These are phyloP conservation scores for Penicillium digitatum DNA, from an alignment of 2,329 filamentous ascomycete species.

Conservation along the genomic window DNA sequence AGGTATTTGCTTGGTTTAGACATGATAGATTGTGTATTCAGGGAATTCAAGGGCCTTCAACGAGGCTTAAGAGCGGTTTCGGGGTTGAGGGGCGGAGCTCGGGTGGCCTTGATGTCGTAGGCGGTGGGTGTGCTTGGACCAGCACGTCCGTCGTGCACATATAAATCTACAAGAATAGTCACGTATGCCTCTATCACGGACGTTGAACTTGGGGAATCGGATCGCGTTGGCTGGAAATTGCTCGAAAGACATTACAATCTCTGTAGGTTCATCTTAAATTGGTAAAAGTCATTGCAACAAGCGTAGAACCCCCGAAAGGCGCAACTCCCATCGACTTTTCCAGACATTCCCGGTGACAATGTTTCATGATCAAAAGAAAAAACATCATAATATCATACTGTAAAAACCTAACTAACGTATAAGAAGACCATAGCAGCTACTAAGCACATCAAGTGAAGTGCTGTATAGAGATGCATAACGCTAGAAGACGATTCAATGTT, in stretches of 20 bases:
- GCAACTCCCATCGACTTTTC: background rate
- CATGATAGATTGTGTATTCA: constrained; percentile 29
- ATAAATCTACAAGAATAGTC: background rate
- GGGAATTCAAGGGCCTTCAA: constrained; percentile 7
- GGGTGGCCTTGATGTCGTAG: constrained; percentile 26
- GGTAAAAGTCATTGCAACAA: background rate
- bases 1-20: constrained; percentile 63
- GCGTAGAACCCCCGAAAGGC: background rate
- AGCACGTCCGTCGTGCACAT: background rate
- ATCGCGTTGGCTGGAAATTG: background rate
- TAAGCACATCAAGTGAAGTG: constrained; percentile 5
- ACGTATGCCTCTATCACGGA: background rate
- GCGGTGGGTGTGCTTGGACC: constrained; percentile 25
- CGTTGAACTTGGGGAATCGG: background rate
- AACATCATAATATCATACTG: constrained; percentile 1
- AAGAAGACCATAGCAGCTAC: background rate
- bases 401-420: background rate
- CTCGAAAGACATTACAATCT: background rate
- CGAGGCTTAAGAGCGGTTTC: constrained; percentile 13
- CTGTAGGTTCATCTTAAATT: no score
- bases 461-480: constrained; percentile 15
- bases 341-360: background rate
- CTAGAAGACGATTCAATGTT: constrained; percentile 18
- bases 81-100: constrained; percentile 15
- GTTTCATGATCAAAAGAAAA: background rate